Base-by-base conservation (phyloP, 257 asterid genomes). In the Solanum megistacrolobum region DNA sequence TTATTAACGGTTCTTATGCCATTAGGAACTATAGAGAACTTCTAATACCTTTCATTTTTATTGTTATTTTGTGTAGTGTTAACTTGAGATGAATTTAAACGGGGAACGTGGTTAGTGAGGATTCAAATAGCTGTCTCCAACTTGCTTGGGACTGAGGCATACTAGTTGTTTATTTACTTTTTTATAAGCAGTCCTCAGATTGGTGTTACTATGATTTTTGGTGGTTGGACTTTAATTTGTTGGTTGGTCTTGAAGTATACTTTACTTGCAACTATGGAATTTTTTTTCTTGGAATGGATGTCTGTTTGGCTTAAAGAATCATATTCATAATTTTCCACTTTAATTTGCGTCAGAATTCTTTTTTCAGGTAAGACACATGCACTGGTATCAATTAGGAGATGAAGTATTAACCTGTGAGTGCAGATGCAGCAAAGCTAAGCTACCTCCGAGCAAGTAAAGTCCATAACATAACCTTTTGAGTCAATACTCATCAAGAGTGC, bases 391-490 rank as follows among this genome's bases (percentile, higher is more conserved):
- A 84, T 73, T 92, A 86, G 98, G 98, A 84, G 98, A 96, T 85
- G 86, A 93, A 88, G 88, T 92, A 87, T 96, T 98, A 60, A 90
- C 94, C 87, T 96, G 99, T 90, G 98, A 96, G 90, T 96, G 99
- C 93, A 94, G 98, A 94, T 96, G 98, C 90, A 94, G 91, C 84
- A 94, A 98, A 89, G 98, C 99, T 65, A 92, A 92, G 89, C 82
- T 96, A 92, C 99, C 98, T 7, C 96, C 98, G 76, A 96, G 98
- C 98, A 96, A 92, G 99, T 96, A 93, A 94, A 93, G 86, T 86
- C 74, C 87, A 41, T 5, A 32, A 27, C 46, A 72, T 82, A 25
- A 38, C 86, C 86, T 91, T 87, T 25, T 87, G 86, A 85, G 74
- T 75, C 65, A 31, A 34, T 35, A 66, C 85, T 71, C 83, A 31